Evolutionary conservation across 805 yeast species (phyloP).

Genomic region (Starmerella apis): DNA sequence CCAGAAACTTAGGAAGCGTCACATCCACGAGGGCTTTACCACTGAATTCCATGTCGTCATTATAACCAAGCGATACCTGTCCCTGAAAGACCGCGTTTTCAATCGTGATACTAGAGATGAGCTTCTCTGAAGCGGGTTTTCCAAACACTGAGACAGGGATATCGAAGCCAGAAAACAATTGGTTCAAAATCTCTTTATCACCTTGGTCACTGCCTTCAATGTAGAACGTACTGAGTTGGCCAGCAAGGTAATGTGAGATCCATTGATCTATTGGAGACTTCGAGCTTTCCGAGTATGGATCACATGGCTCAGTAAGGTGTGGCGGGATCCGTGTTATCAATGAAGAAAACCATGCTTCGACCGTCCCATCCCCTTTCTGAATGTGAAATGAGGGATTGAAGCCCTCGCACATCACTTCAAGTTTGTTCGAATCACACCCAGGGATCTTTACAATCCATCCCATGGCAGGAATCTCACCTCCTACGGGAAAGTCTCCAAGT

Average conservation of each 20-base stretch:
- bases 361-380: constrained; percentile 6
- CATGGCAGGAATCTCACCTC: constrained; percentile 26
- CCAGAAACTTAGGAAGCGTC: constrained; percentile 24
- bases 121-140: constrained; percentile 24
- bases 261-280: constrained; percentile 28
- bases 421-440: constrained; percentile 24
- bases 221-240: constrained; percentile 21
- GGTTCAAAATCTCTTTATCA: constrained; percentile 14
- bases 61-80: constrained; percentile 9
- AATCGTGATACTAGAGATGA: constrained; percentile 27
- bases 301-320: constrained; percentile 24
- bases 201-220: constrained; percentile 22
- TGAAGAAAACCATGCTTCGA: constrained; percentile 17
- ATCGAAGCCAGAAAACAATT: constrained; percentile 15
- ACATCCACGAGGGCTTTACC: constrained; percentile 27
- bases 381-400: constrained; percentile 18
- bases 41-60: constrained; percentile 17
- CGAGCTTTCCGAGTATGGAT: neutral
- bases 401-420: constrained; percentile 18
- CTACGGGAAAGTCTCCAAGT: constrained; percentile 12
- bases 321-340: constrained; percentile 22
- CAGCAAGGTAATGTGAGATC: constrained; percentile 25
- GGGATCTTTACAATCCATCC: constrained; percentile 27
- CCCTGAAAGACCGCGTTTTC: constrained; percentile 22
- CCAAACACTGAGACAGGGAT: constrained; percentile 24